Evolutionary conservation across 768 basidiomycete species (phyloP).

Genomic region (Fomitopsis serialis): DNA sequence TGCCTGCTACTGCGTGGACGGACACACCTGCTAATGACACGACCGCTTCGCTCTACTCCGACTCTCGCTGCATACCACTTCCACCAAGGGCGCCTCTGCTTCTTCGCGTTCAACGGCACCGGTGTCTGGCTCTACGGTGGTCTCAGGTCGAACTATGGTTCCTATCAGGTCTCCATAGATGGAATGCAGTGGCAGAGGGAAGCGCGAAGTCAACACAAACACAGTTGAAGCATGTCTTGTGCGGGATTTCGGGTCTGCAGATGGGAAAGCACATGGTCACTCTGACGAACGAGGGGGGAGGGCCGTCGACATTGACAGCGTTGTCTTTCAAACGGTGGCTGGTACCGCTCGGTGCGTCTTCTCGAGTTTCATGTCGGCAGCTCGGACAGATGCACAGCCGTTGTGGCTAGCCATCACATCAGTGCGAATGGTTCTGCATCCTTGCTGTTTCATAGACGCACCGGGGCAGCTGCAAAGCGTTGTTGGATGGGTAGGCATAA

Average conservation of each 20-base stretch:
- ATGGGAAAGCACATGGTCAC: constrained; percentile 44
- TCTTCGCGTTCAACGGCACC: constrained; percentile 48
- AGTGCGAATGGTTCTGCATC: not conserved
- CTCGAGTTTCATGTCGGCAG: not conserved
- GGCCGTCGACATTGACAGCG: constrained; percentile 45
- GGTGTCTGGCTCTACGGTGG: constrained; percentile 50
- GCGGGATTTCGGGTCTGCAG: constrained; percentile 33
- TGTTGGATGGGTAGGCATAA: not conserved
- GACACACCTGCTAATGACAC: constrained; percentile 38
- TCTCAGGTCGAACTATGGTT: constrained; percentile 39
- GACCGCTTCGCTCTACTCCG: constrained; percentile 38
- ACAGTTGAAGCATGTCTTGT: constrained; percentile 36
- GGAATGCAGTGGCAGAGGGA: constrained; percentile 31
- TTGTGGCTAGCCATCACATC: not conserved
- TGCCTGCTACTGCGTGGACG: constrained; percentile 44
- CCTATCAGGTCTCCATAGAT: constrained; percentile 41
- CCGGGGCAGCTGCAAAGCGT: too few species aligned
- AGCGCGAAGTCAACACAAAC: constrained; percentile 27
- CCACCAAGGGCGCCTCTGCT: constrained; percentile 41
- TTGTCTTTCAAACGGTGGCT: constrained; percentile 38
- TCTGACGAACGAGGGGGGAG: constrained; percentile 38
- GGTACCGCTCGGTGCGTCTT: constrained; percentile 32
- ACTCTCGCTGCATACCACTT: constrained; percentile 40
- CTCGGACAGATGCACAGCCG: not conserved
- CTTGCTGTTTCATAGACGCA: too few species aligned